Percentiles rank a stretch among this genome's conserved stretches.
Evolutionary conservation across 108 stramenopile species (phyloP).

Genomic region (Parietichytrium sp.): DNA sequence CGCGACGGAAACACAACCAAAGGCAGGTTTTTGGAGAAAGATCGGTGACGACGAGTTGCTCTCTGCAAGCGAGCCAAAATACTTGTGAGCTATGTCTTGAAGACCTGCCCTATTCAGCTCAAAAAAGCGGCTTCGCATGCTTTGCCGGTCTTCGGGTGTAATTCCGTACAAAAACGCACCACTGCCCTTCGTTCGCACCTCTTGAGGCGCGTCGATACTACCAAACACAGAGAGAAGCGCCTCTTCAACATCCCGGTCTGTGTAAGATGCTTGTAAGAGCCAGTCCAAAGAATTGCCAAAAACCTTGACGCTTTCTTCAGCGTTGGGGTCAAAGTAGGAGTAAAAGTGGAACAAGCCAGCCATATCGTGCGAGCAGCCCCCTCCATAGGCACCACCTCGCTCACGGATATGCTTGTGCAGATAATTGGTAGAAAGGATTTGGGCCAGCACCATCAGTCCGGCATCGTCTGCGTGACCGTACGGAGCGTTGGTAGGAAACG

Average conservation of each 20-base stretch:
- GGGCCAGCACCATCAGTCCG: constrained; percentile 16
- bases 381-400: constrained; percentile 29
- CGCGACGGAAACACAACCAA: constrained; percentile 24
- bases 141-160: not conserved
- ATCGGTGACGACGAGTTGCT: not conserved
- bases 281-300: not conserved
- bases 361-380: constrained; percentile 12
- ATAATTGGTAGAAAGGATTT: constrained; percentile 4
- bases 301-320: constrained; percentile 2
- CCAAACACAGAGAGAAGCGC: constrained; percentile 29
- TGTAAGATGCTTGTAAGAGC: not conserved
- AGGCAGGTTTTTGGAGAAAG: too few species aligned
- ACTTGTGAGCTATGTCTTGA: not conserved
- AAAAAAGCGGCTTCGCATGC: constrained; percentile 23
- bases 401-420: constrained; percentile 27
- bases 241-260: constrained; percentile 19
- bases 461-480: constrained; percentile 17
- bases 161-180: constrained; percentile 25
- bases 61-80: not conserved
- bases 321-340: constrained; percentile 34
- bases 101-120: constrained; percentile 16
- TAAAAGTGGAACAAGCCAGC: constrained; percentile 11
- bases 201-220: constrained; percentile 6
- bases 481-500: not conserved
- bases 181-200: not conserved